A percentile compares a stretch with the other conserved stretches of the same genome.
Evolutionary conservation across 176 grass and related monocot genomes (phyloP).

Genomic region (Cymbopogon citratus): DNA sequence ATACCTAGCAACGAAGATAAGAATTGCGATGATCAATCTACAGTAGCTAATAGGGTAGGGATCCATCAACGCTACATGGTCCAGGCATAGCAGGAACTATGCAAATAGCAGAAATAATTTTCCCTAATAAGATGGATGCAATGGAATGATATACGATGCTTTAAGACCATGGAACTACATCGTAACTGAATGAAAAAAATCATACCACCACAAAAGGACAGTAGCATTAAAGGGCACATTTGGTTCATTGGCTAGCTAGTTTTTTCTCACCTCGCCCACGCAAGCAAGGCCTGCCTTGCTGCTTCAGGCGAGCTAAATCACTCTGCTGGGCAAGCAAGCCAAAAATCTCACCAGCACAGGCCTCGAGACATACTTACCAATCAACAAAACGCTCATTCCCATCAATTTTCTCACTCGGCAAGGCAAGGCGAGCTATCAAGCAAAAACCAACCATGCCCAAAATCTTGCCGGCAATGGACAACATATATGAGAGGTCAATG

Average conservation of each 20-base stretch:
- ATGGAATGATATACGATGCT: background rate
- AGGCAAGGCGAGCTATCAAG: background rate
- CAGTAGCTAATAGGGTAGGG: background rate
- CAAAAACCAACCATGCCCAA: background rate
- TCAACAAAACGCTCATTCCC: background rate
- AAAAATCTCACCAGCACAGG: background rate
- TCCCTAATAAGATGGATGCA: background rate
- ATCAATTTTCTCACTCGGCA: background rate
- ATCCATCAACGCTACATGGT: background rate
- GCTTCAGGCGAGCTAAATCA: background rate
- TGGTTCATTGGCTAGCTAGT: background rate
- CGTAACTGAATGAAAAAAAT: background rate
- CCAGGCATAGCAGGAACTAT: background rate
- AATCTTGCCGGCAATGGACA: background rate
- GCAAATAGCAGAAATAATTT: background rate
- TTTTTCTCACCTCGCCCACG: background rate
- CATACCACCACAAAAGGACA: background rate
- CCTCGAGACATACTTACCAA: background rate
- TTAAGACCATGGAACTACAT: background rate
- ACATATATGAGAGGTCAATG: background rate
- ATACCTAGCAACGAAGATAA: slow-evolving; percentile 53
- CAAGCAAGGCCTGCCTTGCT: background rate
- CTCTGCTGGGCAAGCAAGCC: background rate
- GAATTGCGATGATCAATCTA: slow-evolving; percentile 12
- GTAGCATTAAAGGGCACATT: background rate